Evolutionary conservation across 2,329 filamentous ascomycete species (phyloP), one percentile per base, ranked within the genome.

Genomic region (Blumeria graminis): DNA sequence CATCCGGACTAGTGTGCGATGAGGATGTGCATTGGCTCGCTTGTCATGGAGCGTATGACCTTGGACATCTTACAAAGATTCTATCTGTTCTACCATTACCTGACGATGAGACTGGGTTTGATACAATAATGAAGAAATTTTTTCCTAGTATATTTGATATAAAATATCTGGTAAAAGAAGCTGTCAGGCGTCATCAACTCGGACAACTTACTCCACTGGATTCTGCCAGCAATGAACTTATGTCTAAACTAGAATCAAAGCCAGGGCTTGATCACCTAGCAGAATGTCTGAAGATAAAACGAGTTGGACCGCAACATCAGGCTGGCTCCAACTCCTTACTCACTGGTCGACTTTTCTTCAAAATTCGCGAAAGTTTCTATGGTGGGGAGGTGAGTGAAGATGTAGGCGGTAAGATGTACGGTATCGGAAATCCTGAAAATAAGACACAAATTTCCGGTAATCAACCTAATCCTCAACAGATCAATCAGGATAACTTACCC

Each of bases 21-120:
- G 82, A 92, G 41, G 81, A 93, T 57, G 85, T 95, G 56, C 83
- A 87, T 67, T 98, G 92, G 92, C 86, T 98, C 61, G 94, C 87
- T 3, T 96, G 96, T 71, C 92, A 98, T 68, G 92, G 87, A 33
- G 92, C 90, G 59, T 98, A 98, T 70, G 92, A 98, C 71, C 96
- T 98, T 69, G 92, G 89, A 53, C 96, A 96, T 66, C 74, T 98
- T 51, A 89, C 93, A 65, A 98, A 98, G 71, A 81, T 95, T 57
- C 81, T 98, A 68, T 82, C 86, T 57, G 85, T 85, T 69, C 77
- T 81, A 61, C 80, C 83, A 48, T 74, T 98, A 7, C 92, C 92
- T 0, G 85, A 88, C 62, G 87, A 94, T 62, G 92, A 96, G 67
- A 77, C 82, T 54, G 82, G 92, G 60, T 98, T 96, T 68, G 85